These are phyloP conservation scores for Aphanomyces invadans DNA, from an alignment of 352 stramenopile species.

Conservation along the genomic window DNA sequence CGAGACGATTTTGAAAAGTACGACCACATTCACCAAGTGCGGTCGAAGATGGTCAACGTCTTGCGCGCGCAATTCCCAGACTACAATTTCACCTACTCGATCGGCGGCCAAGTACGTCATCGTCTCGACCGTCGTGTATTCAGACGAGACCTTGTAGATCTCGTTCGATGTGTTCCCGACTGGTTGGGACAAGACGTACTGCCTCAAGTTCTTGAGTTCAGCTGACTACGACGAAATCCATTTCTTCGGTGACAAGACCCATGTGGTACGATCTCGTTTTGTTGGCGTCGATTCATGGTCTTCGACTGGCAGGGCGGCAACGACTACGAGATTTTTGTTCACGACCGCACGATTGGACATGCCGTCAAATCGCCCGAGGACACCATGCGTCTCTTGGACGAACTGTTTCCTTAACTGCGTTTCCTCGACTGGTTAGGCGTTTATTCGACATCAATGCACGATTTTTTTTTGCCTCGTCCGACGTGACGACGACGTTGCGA, in stretches of 20 bases:
- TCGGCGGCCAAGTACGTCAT: slow-evolving; percentile 87
- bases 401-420: slow-evolving; percentile 87
- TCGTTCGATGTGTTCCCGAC: slow-evolving; percentile 98
- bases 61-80: slow-evolving; percentile 93
- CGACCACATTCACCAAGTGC: slow-evolving; percentile 90
- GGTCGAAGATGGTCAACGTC: slow-evolving; percentile 93
- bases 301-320: slow-evolving; percentile 85
- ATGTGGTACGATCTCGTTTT: slow-evolving; percentile 52
- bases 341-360: slow-evolving; percentile 95
- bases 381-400: slow-evolving; percentile 93
- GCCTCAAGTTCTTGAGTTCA: slow-evolving; percentile 88
- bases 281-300: not conserved
- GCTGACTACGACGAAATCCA: slow-evolving; percentile 98
- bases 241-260: slow-evolving; percentile 99
- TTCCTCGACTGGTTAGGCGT: not conserved
- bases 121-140: not conserved
- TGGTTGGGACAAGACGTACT: slow-evolving; percentile 99
- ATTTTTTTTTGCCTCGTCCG: too few relatives aligned
- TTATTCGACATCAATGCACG: too few relatives aligned
- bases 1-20: slow-evolving; percentile 97
- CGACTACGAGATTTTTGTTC: slow-evolving; percentile 98
- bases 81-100: slow-evolving; percentile 95
- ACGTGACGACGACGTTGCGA: too few relatives aligned
- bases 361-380: slow-evolving; percentile 94
- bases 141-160: slow-evolving; percentile 64